Conservation (phyloP, 495 filamentous ascomycete species). For the Penicillium roqueforti region DNA sequence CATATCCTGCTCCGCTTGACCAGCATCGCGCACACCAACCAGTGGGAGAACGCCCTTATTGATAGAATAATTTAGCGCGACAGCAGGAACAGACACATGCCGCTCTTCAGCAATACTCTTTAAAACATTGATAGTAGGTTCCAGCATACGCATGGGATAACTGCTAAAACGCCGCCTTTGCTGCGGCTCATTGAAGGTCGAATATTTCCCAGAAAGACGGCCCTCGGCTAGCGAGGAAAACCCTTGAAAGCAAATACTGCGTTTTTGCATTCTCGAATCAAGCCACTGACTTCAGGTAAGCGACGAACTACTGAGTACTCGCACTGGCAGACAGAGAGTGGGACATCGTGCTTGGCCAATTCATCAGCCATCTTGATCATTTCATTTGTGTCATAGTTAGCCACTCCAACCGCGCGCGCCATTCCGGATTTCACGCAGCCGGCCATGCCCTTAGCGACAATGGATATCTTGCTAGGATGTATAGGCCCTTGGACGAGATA, state of each 20-base stretch:
- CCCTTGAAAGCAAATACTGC: conserved; percentile 27
- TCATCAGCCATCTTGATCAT: conserved; percentile 36
- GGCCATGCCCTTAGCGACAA: conserved; percentile 26
- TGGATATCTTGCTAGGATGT: conserved; percentile 20
- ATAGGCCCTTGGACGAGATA: conserved; percentile 69
- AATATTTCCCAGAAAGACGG: conserved; percentile 26
- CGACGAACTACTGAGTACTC: conserved; percentile 27
- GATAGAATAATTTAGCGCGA: conserved; percentile 43
- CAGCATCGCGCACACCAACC: conserved; percentile 18
- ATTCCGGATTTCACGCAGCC: conserved; percentile 39
- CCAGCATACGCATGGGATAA: conserved; percentile 28
- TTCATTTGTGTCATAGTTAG: conserved; percentile 40
- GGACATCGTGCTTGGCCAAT: conserved; percentile 14
- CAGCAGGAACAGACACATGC: conserved; percentile 26
- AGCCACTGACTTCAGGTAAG: conserved; percentile 19
- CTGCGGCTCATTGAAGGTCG: conserved; percentile 15
- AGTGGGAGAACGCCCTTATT: conserved; percentile 25
- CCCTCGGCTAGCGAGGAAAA: conserved; percentile 22
- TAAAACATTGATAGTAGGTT: conserved; percentile 25
- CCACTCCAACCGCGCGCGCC: conserved; percentile 35
- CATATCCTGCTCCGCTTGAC: conserved; percentile 26
- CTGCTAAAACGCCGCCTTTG: conserved; percentile 24
- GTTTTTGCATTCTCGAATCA: conserved; percentile 25
- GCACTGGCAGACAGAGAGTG: conserved; percentile 24
- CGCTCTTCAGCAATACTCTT: conserved; percentile 25